A percentile compares a stretch with the other conserved stretches of the same genome.
phyloP scores from a whole-genome alignment of 108 stramenopile genomes.

The Nitzschia palea region DNA sequence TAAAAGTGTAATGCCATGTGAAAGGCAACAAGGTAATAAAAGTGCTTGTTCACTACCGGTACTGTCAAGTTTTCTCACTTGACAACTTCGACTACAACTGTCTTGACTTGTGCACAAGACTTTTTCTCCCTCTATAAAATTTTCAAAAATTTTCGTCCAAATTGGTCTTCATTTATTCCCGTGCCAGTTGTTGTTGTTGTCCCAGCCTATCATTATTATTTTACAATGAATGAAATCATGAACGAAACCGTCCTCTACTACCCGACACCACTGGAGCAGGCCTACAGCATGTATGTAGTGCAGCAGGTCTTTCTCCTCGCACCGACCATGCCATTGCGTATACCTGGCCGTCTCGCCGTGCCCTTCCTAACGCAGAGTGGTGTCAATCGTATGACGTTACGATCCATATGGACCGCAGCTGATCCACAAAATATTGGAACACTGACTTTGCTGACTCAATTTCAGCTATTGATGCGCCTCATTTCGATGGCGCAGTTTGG shows the following conservation, averaged over 20 bases:
- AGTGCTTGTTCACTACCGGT: too few species aligned
- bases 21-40: too few species aligned
- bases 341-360: conserved; percentile 60
- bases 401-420: conserved; percentile 51
- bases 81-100: too few species aligned
- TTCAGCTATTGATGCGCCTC: conserved; percentile 48
- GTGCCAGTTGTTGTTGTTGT: not conserved
- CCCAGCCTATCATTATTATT: not conserved
- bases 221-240: not conserved
- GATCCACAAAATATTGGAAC: conserved; percentile 61
- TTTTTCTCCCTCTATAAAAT: too few species aligned
- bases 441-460: conserved; percentile 42
- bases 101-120: too few species aligned
- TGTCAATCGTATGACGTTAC: conserved; percentile 49
- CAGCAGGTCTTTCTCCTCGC: conserved; percentile 46
- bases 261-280: conserved; percentile 64
- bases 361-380: conserved; percentile 58
- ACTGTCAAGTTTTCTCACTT: too few species aligned
- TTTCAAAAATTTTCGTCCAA: too few species aligned
- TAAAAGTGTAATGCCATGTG: too few species aligned
- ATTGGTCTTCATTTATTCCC: not conserved
- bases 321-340: conserved; percentile 25
- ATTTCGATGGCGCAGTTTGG: conserved; percentile 64
- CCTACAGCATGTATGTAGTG: conserved; percentile 49
- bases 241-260: conserved; percentile 17